phyloP scores from a whole-genome alignment of 192 early-diverging fungal species.

The Entophlyctis luteolus region DNA sequence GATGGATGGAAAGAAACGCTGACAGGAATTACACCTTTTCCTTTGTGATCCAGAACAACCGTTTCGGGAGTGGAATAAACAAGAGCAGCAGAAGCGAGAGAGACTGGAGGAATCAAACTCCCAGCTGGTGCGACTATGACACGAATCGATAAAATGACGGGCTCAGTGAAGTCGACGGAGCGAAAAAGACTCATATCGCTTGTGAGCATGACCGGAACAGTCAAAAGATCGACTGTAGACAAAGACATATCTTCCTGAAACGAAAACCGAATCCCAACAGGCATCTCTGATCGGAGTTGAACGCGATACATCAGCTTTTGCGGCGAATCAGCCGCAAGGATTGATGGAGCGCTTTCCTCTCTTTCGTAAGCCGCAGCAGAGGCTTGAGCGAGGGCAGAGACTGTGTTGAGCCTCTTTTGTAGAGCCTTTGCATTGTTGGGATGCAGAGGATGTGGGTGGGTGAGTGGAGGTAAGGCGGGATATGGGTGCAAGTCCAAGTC shows the following conservation, averaged over 20 bases:
- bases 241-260: background rate
- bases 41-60: background rate
- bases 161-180: background rate
- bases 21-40: background rate
- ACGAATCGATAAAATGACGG: background rate
- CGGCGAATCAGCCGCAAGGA: background rate
- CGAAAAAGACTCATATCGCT: constrained; percentile 22
- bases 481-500: background rate
- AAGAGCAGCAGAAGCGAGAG: background rate
- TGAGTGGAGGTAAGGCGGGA: background rate
- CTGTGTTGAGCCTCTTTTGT: background rate
- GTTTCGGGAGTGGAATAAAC: background rate
- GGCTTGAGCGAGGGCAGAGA: background rate
- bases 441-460: background rate
- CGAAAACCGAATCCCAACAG: background rate
- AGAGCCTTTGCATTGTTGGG: background rate
- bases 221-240: background rate
- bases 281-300: background rate
- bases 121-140: background rate
- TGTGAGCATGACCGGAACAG: background rate
- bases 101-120: background rate
- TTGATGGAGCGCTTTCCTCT: background rate
- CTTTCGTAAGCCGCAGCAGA: background rate
- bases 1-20: background rate
- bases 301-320: constrained; percentile 15